phyloP scores from a whole-genome alignment of 345 rosid genomes.

The Raphanus raphanistrum region DNA sequence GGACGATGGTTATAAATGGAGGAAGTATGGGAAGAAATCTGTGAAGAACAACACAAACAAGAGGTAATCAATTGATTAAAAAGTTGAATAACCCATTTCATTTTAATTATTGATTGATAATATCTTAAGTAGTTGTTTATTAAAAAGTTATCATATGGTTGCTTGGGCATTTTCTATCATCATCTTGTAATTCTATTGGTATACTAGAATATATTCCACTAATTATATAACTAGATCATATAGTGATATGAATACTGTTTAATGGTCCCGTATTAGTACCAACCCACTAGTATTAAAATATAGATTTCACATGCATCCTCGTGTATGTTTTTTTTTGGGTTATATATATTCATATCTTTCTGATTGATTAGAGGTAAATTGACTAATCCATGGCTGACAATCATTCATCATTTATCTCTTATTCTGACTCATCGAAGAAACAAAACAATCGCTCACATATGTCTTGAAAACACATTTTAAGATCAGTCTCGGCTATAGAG shows the following conservation, averaged over 20 bases:
- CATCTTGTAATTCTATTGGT: slow-evolving; percentile 9
- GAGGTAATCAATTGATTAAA: slow-evolving; percentile 47
- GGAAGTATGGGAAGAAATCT: slow-evolving; percentile 91
- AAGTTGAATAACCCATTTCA: not conserved
- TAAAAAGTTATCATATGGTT: not conserved
- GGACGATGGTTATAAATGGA: slow-evolving; percentile 96
- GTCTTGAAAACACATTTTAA: not conserved
- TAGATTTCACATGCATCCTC: slow-evolving; percentile 12
- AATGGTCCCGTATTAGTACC: slow-evolving; percentile 27
- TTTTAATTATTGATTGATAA: not conserved
- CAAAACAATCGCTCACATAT: not conserved
- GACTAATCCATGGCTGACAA: slow-evolving; percentile 14
- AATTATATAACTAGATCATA: slow-evolving; percentile 7
- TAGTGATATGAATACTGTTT: slow-evolving; percentile 27
- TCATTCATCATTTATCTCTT: not conserved
- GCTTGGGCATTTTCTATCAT: slow-evolving; percentile 15
- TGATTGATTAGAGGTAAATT: not conserved
- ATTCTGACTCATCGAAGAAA: slow-evolving; percentile 4
- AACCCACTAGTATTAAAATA: slow-evolving; percentile 33
- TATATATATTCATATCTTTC: not conserved
- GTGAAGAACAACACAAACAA: slow-evolving; percentile 86
- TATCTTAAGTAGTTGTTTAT: not conserved
- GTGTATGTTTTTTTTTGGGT: slow-evolving; percentile 1
- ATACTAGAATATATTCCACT: slow-evolving; percentile 26
- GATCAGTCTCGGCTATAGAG: not conserved